Conservation (phyloP, 345 rosid genomes). For the Eucalyptus curtisii region DNA sequence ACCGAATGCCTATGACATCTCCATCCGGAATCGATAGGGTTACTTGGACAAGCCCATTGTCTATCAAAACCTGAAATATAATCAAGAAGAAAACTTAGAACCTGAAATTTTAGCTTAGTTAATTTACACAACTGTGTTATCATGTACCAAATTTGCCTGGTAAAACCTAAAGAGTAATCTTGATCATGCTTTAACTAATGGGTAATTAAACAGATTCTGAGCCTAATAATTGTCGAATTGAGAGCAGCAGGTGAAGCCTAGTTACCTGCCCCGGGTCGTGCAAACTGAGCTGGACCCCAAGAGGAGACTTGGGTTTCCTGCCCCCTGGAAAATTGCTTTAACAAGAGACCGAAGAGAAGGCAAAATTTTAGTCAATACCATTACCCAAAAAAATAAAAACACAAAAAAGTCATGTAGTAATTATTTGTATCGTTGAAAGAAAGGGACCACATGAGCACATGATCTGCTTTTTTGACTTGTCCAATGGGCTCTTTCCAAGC, state of each 20-base stretch:
- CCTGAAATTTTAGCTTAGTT: neutral
- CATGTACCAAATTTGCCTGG: neutral
- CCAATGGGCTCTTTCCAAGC: neutral
- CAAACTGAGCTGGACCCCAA: neutral
- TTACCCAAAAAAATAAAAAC: neutral
- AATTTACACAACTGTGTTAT: neutral
- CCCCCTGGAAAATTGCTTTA: constrained; percentile 1
- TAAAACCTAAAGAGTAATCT: neutral
- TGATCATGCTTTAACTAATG: neutral
- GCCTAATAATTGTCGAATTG: neutral
- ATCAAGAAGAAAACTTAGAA: neutral
- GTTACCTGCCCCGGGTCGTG: neutral
- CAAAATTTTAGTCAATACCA: neutral
- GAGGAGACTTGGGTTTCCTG: neutral
- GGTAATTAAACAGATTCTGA: neutral
- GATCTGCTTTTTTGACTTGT: neutral
- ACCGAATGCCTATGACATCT: constrained; percentile 39
- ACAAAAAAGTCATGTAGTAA: neutral
- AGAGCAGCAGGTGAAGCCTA: neutral
- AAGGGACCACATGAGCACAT: neutral
- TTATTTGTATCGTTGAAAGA: neutral
- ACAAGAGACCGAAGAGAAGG: neutral
- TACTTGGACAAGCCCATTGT: constrained; percentile 56
- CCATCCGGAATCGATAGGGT: constrained; percentile 57
- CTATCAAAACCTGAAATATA: constrained; percentile 42